Evolutionary conservation across 2,329 filamentous ascomycete species (phyloP), one percentile per base, ranked within the genome.

Genomic region (Microthyrium microscopicum): DNA sequence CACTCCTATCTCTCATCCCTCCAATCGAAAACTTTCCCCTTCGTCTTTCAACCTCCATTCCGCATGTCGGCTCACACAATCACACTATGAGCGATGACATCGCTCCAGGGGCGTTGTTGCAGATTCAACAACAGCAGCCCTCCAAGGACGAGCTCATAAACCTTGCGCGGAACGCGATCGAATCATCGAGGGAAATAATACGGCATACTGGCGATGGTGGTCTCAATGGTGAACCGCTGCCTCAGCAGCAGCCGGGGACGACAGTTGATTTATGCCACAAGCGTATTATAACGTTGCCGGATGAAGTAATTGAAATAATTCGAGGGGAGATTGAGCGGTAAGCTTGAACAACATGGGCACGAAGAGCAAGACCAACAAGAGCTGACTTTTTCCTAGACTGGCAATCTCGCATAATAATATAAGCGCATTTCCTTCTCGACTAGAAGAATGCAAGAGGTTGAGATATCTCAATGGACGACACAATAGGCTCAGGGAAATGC

Each of bases 401-500:
- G 80, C 80, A 31, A 61, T 87, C 42, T 83, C 79, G n/a, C 79
- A 85, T 56, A 85, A 85, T 52, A 73, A 71, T 43, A 62, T 84
- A 38, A 64, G 70, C 20, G 64, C 68, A n/a, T 69, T 87, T 29
- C 80, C 80, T 5, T 49, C 61, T 17, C 68, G 77, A 34, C 79
- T 85, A 44, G 66, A 75, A 22, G 78, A 84, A 56, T 85, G 79
- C 56, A 75, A 71, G 26, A 77, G 77, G 31, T 58, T 87, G 39
- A 74, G 79, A 40, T 87, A 87, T 51, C 67, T 87, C 39, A 87
- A 87, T 45, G 73, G 84, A 40, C 66, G 79, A 49, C 78, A 78
- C 55, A 87, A 85, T 49, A 62, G 70, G 45, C 73, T 85, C 48
- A 57, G 65, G 41, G 68, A 76, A 48, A 75, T 80, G 44, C 74